phyloP scores from a whole-genome alignment of 768 basidiomycete species.

The Tremella yokohamensis region DNA sequence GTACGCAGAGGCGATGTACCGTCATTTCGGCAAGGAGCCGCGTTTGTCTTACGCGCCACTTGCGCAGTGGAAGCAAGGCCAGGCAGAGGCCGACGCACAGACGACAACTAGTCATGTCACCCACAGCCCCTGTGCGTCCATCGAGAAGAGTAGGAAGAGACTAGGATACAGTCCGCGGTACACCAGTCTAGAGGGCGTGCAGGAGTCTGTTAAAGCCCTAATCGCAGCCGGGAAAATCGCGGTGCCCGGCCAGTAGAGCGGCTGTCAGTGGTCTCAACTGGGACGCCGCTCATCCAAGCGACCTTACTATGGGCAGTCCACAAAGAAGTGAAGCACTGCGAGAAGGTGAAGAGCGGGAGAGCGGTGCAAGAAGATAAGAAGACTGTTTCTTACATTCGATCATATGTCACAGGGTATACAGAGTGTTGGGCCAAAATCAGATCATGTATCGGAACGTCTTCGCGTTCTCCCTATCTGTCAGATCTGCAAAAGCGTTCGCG shows the following conservation, averaged over 20 bases:
- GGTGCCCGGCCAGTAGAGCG: too few relatives aligned
- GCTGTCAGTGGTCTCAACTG: too few relatives aligned
- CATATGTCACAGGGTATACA: too few relatives aligned
- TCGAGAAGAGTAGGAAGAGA: conserved; percentile 9
- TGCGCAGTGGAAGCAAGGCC: background rate
- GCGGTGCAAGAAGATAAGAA: too few relatives aligned
- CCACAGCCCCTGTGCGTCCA: conserved; percentile 9
- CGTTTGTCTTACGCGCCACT: conserved; percentile 2
- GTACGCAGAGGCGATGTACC: conserved; percentile 11
- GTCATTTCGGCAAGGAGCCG: conserved; percentile 7
- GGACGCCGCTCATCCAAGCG: too few relatives aligned
- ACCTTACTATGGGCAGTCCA: too few relatives aligned
- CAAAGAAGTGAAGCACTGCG: too few relatives aligned
- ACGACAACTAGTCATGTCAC: conserved; percentile 3
- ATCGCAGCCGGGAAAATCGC: background rate
- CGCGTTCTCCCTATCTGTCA: conserved; percentile 58
- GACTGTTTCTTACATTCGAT: too few relatives aligned
- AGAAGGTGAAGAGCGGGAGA: too few relatives aligned
- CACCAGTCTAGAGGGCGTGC: conserved; percentile 8
- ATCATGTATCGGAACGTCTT: conserved; percentile 47
- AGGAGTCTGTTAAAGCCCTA: conserved; percentile 7
- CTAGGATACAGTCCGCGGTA: conserved; percentile 7
- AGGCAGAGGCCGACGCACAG: background rate
- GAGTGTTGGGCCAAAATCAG: too few relatives aligned
- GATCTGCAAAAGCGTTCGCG: conserved; percentile 56